Percentiles rank a stretch among this genome's conserved stretches.
phyloP scores from a whole-genome alignment of 192 early-diverging fungal genomes.

The Linnemannia schmuckeri region DNA sequence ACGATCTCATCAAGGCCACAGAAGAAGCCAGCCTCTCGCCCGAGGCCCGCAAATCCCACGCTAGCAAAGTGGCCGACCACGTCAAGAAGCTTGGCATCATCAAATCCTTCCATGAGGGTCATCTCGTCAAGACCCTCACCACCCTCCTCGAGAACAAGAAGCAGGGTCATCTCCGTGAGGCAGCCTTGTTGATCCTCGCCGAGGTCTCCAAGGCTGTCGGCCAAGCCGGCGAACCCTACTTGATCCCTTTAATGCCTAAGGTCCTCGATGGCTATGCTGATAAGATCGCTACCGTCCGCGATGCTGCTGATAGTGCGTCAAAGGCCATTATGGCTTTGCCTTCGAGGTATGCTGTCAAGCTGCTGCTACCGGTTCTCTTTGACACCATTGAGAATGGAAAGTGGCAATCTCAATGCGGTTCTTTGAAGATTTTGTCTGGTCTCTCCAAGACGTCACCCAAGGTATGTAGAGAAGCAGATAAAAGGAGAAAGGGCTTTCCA shows the following conservation, averaged over 20 bases:
- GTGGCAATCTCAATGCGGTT: slow-evolving; percentile 72
- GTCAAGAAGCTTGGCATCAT: slow-evolving; percentile 68
- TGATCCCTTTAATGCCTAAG: slow-evolving; percentile 66
- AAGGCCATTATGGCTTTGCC: slow-evolving; percentile 44
- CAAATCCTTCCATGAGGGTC: slow-evolving; percentile 65
- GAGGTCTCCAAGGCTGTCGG: slow-evolving; percentile 67
- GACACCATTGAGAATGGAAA: slow-evolving; percentile 76
- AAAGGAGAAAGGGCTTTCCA: background rate
- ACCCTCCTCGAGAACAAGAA: slow-evolving; percentile 76
- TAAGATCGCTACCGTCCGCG: slow-evolving; percentile 50
- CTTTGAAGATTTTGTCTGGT: slow-evolving; percentile 49
- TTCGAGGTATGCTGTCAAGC: slow-evolving; percentile 53
- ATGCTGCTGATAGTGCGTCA: slow-evolving; percentile 51
- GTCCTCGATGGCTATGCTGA: slow-evolving; percentile 69
- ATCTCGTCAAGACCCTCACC: slow-evolving; percentile 65
- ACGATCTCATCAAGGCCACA: slow-evolving; percentile 44
- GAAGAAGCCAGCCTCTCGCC: background rate
- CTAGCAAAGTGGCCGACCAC: slow-evolving; percentile 59
- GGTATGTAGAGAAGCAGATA: background rate
- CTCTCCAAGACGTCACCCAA: slow-evolving; percentile 58
- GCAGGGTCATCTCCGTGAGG: slow-evolving; percentile 66
- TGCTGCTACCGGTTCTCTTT: slow-evolving; percentile 73
- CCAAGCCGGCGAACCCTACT: slow-evolving; percentile 71
- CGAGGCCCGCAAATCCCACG: slow-evolving; percentile 31
- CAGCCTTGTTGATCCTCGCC: slow-evolving; percentile 65